These are phyloP conservation scores for Blastomyces parvus DNA, from an alignment of 2,329 filamentous ascomycete species.

Conservation along the genomic window DNA sequence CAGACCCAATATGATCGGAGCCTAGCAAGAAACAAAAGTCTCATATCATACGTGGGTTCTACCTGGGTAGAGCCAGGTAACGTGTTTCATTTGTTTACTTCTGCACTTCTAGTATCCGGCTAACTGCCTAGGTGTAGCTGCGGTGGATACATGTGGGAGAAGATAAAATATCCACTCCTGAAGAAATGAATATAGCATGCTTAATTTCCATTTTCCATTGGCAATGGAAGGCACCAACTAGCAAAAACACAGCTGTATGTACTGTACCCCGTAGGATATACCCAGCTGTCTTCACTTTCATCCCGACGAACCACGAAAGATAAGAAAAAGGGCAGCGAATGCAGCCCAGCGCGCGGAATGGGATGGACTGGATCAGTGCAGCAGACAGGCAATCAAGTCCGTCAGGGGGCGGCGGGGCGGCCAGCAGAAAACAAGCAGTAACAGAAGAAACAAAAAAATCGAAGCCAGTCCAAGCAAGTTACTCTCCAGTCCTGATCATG, in stretches of 20 bases:
- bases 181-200: no score
- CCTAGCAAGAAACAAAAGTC: not conserved
- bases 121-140: no score
- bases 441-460: not conserved
- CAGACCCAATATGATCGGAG: not conserved
- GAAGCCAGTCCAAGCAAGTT: not conserved
- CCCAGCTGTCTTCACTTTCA: not conserved
- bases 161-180: no score
- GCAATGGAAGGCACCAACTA: no score
- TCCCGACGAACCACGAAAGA: not conserved
- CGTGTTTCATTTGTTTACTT: not conserved
- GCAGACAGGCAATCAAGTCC: not conserved
- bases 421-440: not conserved
- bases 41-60: not conserved
- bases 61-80: not conserved
- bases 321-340: not conserved
- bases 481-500: not conserved
- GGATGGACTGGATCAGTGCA: not conserved
- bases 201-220: no score
- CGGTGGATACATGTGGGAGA: no score
- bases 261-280: no score
- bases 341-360: not conserved
- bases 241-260: no score
- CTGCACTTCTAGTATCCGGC: not conserved
- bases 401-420: no score